These are phyloP conservation scores for Xylaria cubensis DNA, from an alignment of 495 filamentous ascomycete species.

Conservation along the genomic window DNA sequence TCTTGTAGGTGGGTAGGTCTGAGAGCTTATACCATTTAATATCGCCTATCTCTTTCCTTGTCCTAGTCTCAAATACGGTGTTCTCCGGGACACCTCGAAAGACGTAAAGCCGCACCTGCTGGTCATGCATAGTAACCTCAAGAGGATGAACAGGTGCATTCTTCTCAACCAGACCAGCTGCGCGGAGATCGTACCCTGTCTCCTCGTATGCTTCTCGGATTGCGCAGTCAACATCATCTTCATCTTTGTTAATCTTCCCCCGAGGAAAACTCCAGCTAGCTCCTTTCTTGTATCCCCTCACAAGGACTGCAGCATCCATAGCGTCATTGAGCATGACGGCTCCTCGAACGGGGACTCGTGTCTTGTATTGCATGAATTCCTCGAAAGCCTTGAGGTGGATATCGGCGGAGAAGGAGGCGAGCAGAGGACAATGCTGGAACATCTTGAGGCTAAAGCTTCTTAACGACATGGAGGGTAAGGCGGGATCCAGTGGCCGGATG, in stretches of 20 bases:
- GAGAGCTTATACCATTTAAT: constrained; percentile 91
- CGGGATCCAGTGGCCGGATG: constrained; percentile 86
- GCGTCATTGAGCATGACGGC: constrained; percentile 88
- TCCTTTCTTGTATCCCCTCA: constrained; percentile 97
- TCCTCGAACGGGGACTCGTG: constrained; percentile 88
- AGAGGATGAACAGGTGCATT: constrained; percentile 76
- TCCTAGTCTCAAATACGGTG: constrained; percentile 84
- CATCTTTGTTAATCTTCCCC: constrained; percentile 97
- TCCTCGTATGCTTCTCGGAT: constrained; percentile 95
- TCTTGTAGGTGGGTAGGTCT: constrained; percentile 83
- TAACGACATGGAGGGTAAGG: constrained; percentile 81
- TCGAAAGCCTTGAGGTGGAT: constrained; percentile 82
- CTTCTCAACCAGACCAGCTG: constrained; percentile 73
- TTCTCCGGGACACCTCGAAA: constrained; percentile 87
- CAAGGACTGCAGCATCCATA: constrained; percentile 90
- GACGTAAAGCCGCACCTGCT: constrained; percentile 89
- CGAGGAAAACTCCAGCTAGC: constrained; percentile 96
- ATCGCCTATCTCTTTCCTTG: constrained; percentile 95
- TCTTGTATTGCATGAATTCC: constrained; percentile 92
- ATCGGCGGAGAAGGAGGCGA: constrained; percentile 78
- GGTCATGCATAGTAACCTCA: constrained; percentile 86
- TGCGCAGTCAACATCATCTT: constrained; percentile 90
- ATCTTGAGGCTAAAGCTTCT: constrained; percentile 84
- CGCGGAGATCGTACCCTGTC: constrained; percentile 83
- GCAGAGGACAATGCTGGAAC: constrained; percentile 89